Evolutionary conservation across 1,139 yeast genomes (phyloP), one percentile per base, ranked within the genome.

Genomic region (Schwanniomyces etchellsii): DNA sequence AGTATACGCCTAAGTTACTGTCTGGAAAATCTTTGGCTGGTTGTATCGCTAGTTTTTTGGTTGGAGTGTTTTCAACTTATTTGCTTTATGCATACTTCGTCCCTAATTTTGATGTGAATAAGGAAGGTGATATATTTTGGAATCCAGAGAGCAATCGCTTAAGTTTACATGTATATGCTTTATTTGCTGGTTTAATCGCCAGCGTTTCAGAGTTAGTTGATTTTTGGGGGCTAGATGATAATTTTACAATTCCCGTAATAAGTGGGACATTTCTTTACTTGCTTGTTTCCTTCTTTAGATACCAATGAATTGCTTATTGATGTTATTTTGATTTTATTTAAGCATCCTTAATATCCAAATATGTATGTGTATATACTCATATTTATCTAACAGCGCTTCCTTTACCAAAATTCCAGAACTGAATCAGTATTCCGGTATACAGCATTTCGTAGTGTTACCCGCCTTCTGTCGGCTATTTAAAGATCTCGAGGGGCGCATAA

Each of bases 161-260:
- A 41, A 61, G 64, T 28, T 51, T 85, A 26, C 64, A 61, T 27
- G 48, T 58, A 5, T 63, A 77, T 37, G 74, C 89, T 1, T 31
- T 81, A 16, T 49, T 78, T n/a, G 70, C 81, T 40, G 97, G 96
- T 0, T 44, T 84, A 14, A 74, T 84, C 32, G 95, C 95, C 15
- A 78, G 95, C 11, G 59, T 80, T n/a, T 81, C 94, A 26, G 97
- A 89, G 60, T 84, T 84, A 20, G 70, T 88, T 29, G 84, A 81
- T 45, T 36, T 88, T 20, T 77, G 71, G 40, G 77, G 75, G 25
- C 59, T 86, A 55, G 98, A 91, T 55, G 99, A 91, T 52, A 91
- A 91, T 54, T 74, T 93, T 47, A 88, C 97, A 30, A 89, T 91
- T 36, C 98, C 98, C 3, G 86, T 85, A 1, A 53, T 88, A 29